These are phyloP conservation scores for Xanthoconium separans DNA, from an alignment of 1,284 basidiomycete genomes.

Conservation along the genomic window DNA sequence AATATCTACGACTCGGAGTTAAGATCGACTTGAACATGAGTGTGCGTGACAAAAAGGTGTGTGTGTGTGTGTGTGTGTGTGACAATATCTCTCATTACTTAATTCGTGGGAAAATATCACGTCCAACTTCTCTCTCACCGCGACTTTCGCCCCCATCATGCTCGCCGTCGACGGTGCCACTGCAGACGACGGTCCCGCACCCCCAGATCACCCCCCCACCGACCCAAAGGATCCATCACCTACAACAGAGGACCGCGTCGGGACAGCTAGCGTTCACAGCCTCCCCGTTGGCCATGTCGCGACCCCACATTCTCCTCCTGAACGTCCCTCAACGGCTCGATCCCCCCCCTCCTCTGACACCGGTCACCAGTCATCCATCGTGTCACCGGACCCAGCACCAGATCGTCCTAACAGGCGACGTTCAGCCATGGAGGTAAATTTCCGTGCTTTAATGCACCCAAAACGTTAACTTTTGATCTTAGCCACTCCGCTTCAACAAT, in stretches of 20 bases:
- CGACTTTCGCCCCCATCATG: too few species aligned
- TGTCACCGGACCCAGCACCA: slow-evolving; percentile 2
- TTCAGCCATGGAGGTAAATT: slow-evolving; percentile 47
- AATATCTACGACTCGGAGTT: slow-evolving; percentile 12
- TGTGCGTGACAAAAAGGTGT: too few species aligned
- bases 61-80: too few species aligned
- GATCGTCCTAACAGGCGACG: slow-evolving; percentile 41
- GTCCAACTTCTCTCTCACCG: too few species aligned
- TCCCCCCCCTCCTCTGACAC: slow-evolving; percentile 25
- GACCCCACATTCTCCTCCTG: slow-evolving; percentile 24
- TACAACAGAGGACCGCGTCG: slow-evolving; percentile 29
- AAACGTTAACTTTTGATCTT: slow-evolving; percentile 26
- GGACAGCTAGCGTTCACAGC: slow-evolving; percentile 56
- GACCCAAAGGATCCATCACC: neutral
- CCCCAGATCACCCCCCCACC: neutral
- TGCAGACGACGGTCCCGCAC: neutral
- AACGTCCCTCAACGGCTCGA: slow-evolving; percentile 27
- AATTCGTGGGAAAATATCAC: too few species aligned
- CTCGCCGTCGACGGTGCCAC: too few species aligned
- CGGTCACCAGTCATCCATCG: slow-evolving; percentile 12
- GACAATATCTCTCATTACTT: too few species aligned
- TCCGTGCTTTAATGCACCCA: slow-evolving; percentile 4
- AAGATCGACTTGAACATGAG: slow-evolving; percentile 2
- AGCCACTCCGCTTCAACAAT: slow-evolving; percentile 60
- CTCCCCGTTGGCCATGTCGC: slow-evolving; percentile 56